Conservation (phyloP, 2,329 filamentous ascomycete genomes). For the Neoascochyta sp. region DNA sequence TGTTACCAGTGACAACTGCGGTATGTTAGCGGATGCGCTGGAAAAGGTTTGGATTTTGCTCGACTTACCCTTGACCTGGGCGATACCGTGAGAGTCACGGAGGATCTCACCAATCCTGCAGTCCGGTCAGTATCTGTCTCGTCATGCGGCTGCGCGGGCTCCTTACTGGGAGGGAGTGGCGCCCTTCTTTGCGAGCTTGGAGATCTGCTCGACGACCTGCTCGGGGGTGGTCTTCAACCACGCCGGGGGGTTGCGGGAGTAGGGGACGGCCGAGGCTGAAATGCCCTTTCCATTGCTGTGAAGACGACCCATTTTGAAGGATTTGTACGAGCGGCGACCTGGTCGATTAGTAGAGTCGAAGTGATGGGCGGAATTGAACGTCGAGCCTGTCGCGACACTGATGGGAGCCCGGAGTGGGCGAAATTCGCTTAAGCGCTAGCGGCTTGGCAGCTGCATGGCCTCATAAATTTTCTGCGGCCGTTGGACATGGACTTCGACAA, state of each 20-base stretch:
- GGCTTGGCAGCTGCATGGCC: too few species aligned
- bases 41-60: slow-evolving; percentile 1
- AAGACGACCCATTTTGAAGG: slow-evolving; percentile 83
- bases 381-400: slow-evolving; percentile 2
- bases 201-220: slow-evolving; percentile 98
- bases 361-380: slow-evolving; percentile 4
- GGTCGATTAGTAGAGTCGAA: slow-evolving; percentile 9
- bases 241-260: slow-evolving; percentile 85
- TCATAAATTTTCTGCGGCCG: too few species aligned
- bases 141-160: background rate
- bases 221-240: slow-evolving; percentile 99
- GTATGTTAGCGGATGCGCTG: slow-evolving; percentile 30
- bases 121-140: slow-evolving; percentile 8
- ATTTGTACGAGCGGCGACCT: slow-evolving; percentile 24
- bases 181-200: slow-evolving; percentile 98
- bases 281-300: slow-evolving; percentile 99
- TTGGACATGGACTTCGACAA: too few species aligned
- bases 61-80: slow-evolving; percentile 87
- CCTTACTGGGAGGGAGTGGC: slow-evolving; percentile 79
- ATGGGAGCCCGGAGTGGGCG: slow-evolving; percentile 4
- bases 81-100: slow-evolving; percentile 95
- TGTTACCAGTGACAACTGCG: slow-evolving; percentile 71
- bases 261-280: slow-evolving; percentile 89
- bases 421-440: slow-evolving; percentile 9
- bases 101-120: slow-evolving; percentile 87